Evolutionary conservation across 176 grass and related monocot species (phyloP).

Genomic region (Oryza coarctata): DNA sequence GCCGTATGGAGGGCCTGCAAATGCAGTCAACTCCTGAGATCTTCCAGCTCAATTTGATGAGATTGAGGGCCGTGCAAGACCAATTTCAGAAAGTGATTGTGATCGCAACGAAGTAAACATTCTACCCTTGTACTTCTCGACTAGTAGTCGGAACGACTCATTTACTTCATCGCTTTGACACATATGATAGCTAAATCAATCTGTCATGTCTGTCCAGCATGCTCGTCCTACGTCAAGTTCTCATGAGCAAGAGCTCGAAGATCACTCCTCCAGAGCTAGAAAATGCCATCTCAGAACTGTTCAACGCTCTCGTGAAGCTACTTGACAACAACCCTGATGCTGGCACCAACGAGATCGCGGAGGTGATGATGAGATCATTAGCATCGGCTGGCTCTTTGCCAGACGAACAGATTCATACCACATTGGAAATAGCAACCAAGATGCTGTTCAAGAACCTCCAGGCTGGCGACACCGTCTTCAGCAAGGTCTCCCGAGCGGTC

Average conservation of each 20-base stretch:
- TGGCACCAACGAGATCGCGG: constrained; percentile 63
- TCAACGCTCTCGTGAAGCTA: constrained; percentile 44
- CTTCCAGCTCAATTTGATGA: constrained; percentile 65
- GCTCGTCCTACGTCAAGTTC: constrained; percentile 76
- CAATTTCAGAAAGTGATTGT: constrained; percentile 85
- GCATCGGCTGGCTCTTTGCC: constrained; percentile 27
- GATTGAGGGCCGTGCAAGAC: constrained; percentile 69
- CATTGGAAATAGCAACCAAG: constrained; percentile 64
- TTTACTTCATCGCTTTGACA: not conserved
- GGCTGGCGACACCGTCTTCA: constrained; percentile 54
- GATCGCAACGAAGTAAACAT: constrained; percentile 68
- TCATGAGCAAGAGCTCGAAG: constrained; percentile 62
- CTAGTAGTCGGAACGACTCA: not conserved
- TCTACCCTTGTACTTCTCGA: too few species aligned
- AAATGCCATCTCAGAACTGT: constrained; percentile 45
- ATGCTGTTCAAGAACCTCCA: constrained; percentile 86
- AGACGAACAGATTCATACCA: constrained; percentile 42
- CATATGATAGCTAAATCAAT: constrained; percentile 1
- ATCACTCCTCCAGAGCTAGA: constrained; percentile 38
- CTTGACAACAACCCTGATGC: constrained; percentile 53
- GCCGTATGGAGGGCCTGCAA: constrained; percentile 61
- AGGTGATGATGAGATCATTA: constrained; percentile 49
- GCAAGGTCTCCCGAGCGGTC: constrained; percentile 59
- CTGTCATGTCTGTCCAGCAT: constrained; percentile 54
- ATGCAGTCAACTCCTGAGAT: constrained; percentile 65